Conservation (phyloP, 345 rosid genomes). For the Salix koriyanagi region DNA sequence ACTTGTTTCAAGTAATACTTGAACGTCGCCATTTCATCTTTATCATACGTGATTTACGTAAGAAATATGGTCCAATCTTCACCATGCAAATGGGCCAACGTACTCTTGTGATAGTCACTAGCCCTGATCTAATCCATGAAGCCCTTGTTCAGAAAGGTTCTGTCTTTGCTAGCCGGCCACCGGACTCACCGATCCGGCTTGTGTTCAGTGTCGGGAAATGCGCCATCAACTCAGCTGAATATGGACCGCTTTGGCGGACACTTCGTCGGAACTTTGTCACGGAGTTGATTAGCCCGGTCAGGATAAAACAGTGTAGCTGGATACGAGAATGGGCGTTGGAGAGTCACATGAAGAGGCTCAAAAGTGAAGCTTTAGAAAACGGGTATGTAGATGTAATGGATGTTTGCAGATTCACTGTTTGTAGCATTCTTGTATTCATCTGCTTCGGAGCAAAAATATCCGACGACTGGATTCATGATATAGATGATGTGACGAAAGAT, state of each 20-base stretch:
- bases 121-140: constrained; percentile 79
- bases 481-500: constrained; percentile 69
- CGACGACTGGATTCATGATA: constrained; percentile 51
- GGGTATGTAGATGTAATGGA: constrained; percentile 77
- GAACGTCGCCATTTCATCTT: constrained; percentile 76
- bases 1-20: constrained; percentile 65
- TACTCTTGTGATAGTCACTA: constrained; percentile 70
- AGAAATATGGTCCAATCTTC: constrained; percentile 80
- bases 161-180: constrained; percentile 65
- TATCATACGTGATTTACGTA: constrained; percentile 57
- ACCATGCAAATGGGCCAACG: constrained; percentile 96
- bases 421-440: constrained; percentile 73
- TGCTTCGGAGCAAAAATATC: constrained; percentile 88
- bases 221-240: constrained; percentile 83
- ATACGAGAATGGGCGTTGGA: constrained; percentile 72
- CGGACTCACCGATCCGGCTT: constrained; percentile 78
- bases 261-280: constrained; percentile 78
- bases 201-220: constrained; percentile 87
- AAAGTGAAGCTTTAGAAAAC: constrained; percentile 41
- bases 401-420: constrained; percentile 62
- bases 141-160: constrained; percentile 73
- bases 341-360: constrained; percentile 63
- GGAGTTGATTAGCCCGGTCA: constrained; percentile 59
- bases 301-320: constrained; percentile 85
- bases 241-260: constrained; percentile 77